These are phyloP conservation scores for Colletotrichum cuscutae DNA, from an alignment of 2,329 filamentous ascomycete species.

Conservation along the genomic window DNA sequence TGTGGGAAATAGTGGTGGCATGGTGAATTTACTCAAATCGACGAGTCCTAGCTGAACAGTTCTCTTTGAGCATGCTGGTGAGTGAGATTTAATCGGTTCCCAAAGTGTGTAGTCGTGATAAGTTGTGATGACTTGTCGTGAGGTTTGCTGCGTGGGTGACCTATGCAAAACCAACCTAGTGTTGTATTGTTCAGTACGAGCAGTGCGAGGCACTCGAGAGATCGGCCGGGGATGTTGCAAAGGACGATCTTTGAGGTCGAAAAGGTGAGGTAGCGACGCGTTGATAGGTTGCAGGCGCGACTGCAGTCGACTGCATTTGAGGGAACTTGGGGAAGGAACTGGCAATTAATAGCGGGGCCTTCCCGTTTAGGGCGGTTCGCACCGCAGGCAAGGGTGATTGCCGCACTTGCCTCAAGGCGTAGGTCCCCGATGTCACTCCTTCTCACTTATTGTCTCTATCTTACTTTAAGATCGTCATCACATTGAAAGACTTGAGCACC, in stretches of 20 bases:
- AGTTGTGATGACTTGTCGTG: neutral
- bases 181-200: neutral
- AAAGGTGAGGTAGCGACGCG: constrained; percentile 10
- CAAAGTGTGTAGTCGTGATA: neutral
- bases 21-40: neutral
- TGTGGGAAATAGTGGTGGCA: constrained; percentile 5
- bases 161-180: neutral
- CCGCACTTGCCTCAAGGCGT: neutral
- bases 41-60: neutral
- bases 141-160: neutral
- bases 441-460: neutral
- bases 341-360: constrained; percentile 23
- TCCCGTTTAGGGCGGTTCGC: neutral
- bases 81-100: neutral
- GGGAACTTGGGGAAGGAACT: neutral
- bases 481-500: too few species aligned
- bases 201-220: neutral
- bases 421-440: neutral
- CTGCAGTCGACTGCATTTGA: neutral
- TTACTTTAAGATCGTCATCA: too few species aligned
- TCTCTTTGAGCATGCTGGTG: neutral
- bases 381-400: neutral
- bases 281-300: constrained; percentile 15
- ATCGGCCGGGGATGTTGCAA: neutral
- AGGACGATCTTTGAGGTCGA: neutral